A percentile compares a stretch with the other conserved stretches of the same genome.
Evolutionary conservation across 345 rosid genomes (phyloP).

Genomic region (Murraya koenigii): DNA sequence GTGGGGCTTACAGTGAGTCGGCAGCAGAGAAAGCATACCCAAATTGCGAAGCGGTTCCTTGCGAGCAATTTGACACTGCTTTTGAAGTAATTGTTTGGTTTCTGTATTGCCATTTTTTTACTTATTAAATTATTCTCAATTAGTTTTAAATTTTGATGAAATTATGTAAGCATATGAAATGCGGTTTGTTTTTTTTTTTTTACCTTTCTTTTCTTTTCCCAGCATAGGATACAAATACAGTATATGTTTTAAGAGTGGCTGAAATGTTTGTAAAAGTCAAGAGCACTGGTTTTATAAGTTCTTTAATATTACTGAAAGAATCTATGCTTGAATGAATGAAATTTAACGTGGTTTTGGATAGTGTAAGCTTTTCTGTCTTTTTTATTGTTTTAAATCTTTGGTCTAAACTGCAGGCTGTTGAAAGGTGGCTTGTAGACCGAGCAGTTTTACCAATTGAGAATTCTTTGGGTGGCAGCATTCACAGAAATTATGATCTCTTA

Average conservation of each 20-base stretch:
- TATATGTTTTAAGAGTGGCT: neutral
- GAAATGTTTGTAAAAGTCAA: neutral
- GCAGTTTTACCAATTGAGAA: constrained; percentile 97
- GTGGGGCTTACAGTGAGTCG: constrained; percentile 92
- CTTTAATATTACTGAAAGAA: neutral
- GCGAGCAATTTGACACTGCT: constrained; percentile 93
- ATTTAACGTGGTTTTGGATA: neutral
- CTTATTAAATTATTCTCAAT: neutral
- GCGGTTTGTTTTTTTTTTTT: neutral
- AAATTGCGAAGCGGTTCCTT: constrained; percentile 93
- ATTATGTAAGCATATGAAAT: neutral
- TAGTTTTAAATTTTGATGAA: neutral
- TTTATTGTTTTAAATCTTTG: neutral
- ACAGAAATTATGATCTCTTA: constrained; percentile 90
- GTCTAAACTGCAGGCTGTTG: constrained; percentile 59
- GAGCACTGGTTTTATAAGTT: neutral
- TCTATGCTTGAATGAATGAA: constrained; percentile 8
- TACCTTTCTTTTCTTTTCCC: too few species aligned
- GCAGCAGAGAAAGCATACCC: constrained; percentile 97
- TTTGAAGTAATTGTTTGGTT: constrained; percentile 56
- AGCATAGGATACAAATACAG: neutral
- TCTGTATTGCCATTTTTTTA: neutral
- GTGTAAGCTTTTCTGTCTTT: neutral
- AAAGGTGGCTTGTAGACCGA: constrained; percentile 89
- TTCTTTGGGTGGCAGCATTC: constrained; percentile 98